Conservation (phyloP, 768 basidiomycete species). For the Cubamyces lactineus region DNA sequence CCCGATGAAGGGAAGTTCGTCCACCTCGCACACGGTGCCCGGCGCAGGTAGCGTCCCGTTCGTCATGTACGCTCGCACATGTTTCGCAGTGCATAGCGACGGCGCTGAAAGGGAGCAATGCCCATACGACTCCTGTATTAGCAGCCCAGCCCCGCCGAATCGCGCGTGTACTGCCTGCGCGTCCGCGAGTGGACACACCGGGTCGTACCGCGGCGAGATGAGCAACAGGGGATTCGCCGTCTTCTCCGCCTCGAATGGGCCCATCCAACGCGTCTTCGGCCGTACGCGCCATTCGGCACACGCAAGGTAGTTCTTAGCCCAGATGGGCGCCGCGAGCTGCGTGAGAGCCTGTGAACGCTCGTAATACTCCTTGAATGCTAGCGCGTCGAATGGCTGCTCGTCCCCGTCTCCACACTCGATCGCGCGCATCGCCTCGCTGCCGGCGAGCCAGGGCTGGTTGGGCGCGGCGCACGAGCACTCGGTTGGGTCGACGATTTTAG, state of each 20-base stretch:
- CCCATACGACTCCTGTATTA: slow-evolving; percentile 28
- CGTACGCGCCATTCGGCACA: slow-evolving; percentile 27
- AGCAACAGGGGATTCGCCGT: slow-evolving; percentile 27
- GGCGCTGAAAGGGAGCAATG: slow-evolving; percentile 27
- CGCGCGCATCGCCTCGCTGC: slow-evolving; percentile 17
- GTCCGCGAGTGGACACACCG: slow-evolving; percentile 27
- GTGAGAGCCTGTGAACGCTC: background rate
- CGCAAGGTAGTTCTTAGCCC: slow-evolving; percentile 21
- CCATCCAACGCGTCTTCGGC: slow-evolving; percentile 25
- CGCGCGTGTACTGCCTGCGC: slow-evolving; percentile 23
- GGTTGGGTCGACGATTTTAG: slow-evolving; percentile 13
- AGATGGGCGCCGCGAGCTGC: slow-evolving; percentile 18
- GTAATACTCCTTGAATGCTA: slow-evolving; percentile 10
- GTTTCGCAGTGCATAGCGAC: slow-evolving; percentile 29
- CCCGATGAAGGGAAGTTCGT: slow-evolving; percentile 27
- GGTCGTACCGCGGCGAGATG: slow-evolving; percentile 27
- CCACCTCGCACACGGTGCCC: slow-evolving; percentile 28
- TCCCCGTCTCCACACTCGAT: slow-evolving; percentile 26
- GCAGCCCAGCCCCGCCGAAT: slow-evolving; percentile 23
- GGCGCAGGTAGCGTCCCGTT: slow-evolving; percentile 26
- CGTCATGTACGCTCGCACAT: slow-evolving; percentile 25
- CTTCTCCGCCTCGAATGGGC: slow-evolving; percentile 22
- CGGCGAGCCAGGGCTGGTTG: slow-evolving; percentile 8
- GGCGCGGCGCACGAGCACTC: slow-evolving; percentile 16
- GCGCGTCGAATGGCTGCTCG: slow-evolving; percentile 11